Evolutionary conservation across 768 basidiomycete genomes (phyloP), one percentile per base, ranked within the genome.

Genomic region (Rhizopogon sp.): DNA sequence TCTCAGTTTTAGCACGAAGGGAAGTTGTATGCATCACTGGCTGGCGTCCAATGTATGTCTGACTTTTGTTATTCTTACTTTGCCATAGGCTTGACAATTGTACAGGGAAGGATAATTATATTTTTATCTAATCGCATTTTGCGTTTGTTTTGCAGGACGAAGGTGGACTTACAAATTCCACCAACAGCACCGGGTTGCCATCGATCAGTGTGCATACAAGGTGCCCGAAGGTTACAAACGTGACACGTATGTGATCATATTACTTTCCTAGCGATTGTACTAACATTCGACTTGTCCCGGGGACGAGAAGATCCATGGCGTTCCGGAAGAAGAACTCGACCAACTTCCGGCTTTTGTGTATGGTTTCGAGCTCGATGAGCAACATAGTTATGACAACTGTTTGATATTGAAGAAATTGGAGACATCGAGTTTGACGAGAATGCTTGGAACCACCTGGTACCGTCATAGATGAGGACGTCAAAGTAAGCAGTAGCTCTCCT

Each of bases 71-170:
- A 4, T 29, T 29, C 16, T 5, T 22, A 39, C 10, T 10, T 22
- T 44, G 20, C 5, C 28, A 4, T 28, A 22, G 25, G 33, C 25
- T 33, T 45, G 2, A 41, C 20, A 39, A n/a, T 3, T 57, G 57
- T 62, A 61, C 3, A n/a, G n/a, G n/a, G n/a, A n/a, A n/a, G n/a
- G n/a, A n/a, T n/a, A n/a, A n/a, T n/a, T 22, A 22, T 3, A 1
- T 22, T 3, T 22, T 22, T 22, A 22, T 22, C 22, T 22, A 22
- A 22, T 22, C 22, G 3, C 22, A 39, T 28, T 79, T 81, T 28
- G 77, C 79, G 22, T 79, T 81, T 62, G 74, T 83, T 53, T 80
- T 81, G 56, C 81, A 81, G 64, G 79, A 82, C 66, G 75, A 78
- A 31, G 79, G 79, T 5, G 79, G 81, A 60, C 73, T 83, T 44